Base-by-base conservation (phyloP, 2,329 filamentous ascomycete genomes). In the Sporothrix globosa region DNA sequence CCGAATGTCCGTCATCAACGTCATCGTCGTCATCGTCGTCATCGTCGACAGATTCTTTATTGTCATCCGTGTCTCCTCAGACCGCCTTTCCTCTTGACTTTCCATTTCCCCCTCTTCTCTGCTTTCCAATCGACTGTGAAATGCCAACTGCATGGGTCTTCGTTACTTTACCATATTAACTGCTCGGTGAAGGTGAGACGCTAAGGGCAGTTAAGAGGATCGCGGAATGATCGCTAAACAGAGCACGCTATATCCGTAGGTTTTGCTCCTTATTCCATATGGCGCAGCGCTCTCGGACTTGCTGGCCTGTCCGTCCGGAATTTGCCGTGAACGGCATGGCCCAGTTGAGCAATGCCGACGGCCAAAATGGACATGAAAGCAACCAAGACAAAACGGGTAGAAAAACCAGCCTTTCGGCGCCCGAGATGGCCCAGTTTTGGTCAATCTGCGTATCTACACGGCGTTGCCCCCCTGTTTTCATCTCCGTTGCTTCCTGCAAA, bases 101-200 rank as follows among this genome's bases (percentile, higher is more conserved):
- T 56, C 44, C n/a, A n/a, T n/a, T n/a, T n/a, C n/a, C n/a, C n/a
- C n/a, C 17, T n/a, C 19, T n/a, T 48, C 44, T 48, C 14, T 5
- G 44, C 44, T 48, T 19, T 48, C 44, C 41, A 13, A 44, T 13
- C 41, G 13, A 2, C 41, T 44, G 41, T 44, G 41, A 13, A 13
- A 44, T 44, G 41, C 27, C 27, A 27, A 27, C 27, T 27, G 27
- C 4, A 27, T 27, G 27, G 27, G 27, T 30, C 3, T 30, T 44
- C 11, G 39, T 46, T 61, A 13, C 39, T 46, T 61, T 39, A 39
- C 58, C 14, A n/a, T 24, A 44, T 61, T 39, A n/a, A 39, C 58
- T n/a, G 58, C n/a, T 61, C 58, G 58, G 58, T 61, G 58, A 61
- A 46, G n/a, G n/a, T 24, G 30, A 60, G 56, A 61, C 58, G 58